Conservation (phyloP, 208 protist genomes). For the Hexamita inflata region DNA sequence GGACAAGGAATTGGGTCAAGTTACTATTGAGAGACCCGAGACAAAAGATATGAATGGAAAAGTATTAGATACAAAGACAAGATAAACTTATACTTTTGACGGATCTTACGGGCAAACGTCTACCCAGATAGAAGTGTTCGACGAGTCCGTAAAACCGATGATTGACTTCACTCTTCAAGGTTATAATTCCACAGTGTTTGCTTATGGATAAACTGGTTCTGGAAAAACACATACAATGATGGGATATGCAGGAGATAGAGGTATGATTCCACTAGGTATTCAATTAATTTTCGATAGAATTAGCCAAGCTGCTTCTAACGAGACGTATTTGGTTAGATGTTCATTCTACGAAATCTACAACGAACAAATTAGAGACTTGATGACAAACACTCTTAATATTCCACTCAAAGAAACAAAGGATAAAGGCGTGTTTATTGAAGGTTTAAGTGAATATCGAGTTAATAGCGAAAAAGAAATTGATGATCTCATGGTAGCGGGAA, state of each 20-base stretch:
- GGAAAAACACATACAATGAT: constrained; percentile 31
- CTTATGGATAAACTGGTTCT: constrained; percentile 35
- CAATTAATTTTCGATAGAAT: constrained; percentile 24
- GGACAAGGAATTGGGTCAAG: too few species aligned
- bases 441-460: constrained; percentile 4
- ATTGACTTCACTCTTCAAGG: constrained; percentile 26
- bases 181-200: constrained; percentile 40
- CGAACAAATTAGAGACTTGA: constrained; percentile 30
- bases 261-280: constrained; percentile 6
- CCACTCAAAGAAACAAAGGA: not conserved
- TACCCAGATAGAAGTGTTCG: constrained; percentile 13
- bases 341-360: constrained; percentile 36
- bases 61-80: too few species aligned
- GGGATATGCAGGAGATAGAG: not conserved
- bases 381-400: not conserved
- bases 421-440: constrained; percentile 26
- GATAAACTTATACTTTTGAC: not conserved
- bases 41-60: too few species aligned
- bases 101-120: not conserved
- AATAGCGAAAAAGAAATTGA: constrained; percentile 5
- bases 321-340: not conserved
- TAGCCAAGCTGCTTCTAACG: not conserved
- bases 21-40: too few species aligned
- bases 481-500: constrained; percentile 16
- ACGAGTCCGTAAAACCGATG: not conserved